These are phyloP conservation scores for Pseudogymnoascus sp. DNA, from an alignment of 2,329 filamentous ascomycete genomes.

Conservation along the genomic window DNA sequence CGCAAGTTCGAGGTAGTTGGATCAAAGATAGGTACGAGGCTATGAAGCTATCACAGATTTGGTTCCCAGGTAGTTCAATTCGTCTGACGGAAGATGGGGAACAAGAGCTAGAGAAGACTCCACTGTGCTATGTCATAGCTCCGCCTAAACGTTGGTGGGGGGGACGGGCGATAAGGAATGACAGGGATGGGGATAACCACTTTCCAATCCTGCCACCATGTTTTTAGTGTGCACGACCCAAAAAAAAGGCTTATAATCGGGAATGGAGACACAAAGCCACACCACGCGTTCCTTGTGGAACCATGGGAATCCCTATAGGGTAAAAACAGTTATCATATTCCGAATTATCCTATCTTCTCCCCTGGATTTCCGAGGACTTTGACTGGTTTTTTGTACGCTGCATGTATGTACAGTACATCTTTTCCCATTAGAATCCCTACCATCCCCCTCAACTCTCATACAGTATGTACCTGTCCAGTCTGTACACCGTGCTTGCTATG, in stretches of 20 bases:
- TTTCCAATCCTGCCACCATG: background rate
- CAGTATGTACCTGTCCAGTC: background rate
- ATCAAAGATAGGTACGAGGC: background rate
- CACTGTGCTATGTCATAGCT: constrained; percentile 6
- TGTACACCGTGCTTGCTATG: background rate
- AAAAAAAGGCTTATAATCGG: background rate
- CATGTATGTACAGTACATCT: background rate
- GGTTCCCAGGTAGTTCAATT: background rate
- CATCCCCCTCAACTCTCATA: background rate
- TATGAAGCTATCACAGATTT: constrained; percentile 8
- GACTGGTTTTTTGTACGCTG: background rate
- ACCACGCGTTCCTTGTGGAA: background rate
- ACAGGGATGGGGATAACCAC: background rate
- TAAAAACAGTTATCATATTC: background rate
- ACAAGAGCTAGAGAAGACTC: constrained; percentile 3
- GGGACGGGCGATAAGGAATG: constrained; percentile 1
- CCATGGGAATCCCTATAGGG: background rate
- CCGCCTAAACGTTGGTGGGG: background rate
- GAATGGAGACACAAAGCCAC: background rate
- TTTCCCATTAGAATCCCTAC: background rate
- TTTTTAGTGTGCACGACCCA: constrained; percentile 3
- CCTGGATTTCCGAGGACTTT: background rate
- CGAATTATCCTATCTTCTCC: background rate
- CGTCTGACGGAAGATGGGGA: background rate
- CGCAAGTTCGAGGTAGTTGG: background rate